phyloP scores from a whole-genome alignment of 768 basidiomycete species.

The Leucocoprinus leucothites region DNA sequence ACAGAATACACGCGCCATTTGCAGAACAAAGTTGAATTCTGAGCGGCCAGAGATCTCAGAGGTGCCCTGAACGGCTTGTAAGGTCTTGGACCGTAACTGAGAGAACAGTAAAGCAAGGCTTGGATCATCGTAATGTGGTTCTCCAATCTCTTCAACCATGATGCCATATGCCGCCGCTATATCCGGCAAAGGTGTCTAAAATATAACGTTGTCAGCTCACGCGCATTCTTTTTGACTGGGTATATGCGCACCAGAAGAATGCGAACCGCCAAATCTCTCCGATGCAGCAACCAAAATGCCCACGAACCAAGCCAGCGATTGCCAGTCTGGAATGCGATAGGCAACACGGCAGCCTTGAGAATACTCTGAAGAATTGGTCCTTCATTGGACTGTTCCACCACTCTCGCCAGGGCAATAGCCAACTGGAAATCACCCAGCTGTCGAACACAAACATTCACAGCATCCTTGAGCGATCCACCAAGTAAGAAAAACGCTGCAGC shows the following conservation, averaged over 20 bases:
- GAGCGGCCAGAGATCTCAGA: slow-evolving; percentile 84
- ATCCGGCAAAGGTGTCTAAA: slow-evolving; percentile 74
- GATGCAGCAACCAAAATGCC: slow-evolving; percentile 93
- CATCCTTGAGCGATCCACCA: slow-evolving; percentile 84
- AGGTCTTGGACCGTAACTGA: slow-evolving; percentile 83
- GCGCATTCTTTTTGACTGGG: not conserved
- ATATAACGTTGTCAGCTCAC: not conserved
- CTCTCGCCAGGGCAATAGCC: slow-evolving; percentile 81
- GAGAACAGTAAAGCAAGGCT: slow-evolving; percentile 88
- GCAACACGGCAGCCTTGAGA: slow-evolving; percentile 72
- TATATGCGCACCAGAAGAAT: slow-evolving; percentile 75
- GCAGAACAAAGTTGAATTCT: slow-evolving; percentile 95
- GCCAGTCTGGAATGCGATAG: slow-evolving; percentile 80
- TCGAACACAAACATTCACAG: slow-evolving; percentile 84
- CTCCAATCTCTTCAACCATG: slow-evolving; percentile 62
- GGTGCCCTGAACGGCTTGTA: slow-evolving; percentile 91
- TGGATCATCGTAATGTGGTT: slow-evolving; percentile 91
- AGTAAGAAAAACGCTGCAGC: slow-evolving; percentile 98
- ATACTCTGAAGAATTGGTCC: slow-evolving; percentile 74
- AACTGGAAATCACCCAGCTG: slow-evolving; percentile 90
- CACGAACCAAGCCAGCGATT: slow-evolving; percentile 94
- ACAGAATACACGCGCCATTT: slow-evolving; percentile 91
- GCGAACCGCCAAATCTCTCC: slow-evolving; percentile 86
- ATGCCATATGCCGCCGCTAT: slow-evolving; percentile 58
- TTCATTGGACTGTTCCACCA: slow-evolving; percentile 78